These are phyloP conservation scores for Cornus florida DNA, from an alignment of 148 eudicot genomes.

Conservation along the genomic window DNA sequence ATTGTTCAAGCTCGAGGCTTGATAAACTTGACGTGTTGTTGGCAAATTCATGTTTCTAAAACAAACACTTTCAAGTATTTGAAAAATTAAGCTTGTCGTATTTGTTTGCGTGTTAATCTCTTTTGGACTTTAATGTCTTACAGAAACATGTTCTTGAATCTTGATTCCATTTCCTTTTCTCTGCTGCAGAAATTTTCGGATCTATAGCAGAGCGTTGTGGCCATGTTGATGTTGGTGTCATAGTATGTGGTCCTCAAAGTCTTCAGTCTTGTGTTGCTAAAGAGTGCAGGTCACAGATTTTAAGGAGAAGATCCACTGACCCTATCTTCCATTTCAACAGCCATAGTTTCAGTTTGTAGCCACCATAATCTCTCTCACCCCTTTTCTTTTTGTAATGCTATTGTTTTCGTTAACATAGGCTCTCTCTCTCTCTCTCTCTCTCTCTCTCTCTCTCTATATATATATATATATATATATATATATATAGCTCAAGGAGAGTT, in stretches of 20 bases:
- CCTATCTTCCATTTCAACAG: slow-evolving; percentile 72
- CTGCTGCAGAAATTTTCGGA: slow-evolving; percentile 64
- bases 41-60: background rate
- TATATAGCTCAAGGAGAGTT: background rate
- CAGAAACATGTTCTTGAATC: background rate
- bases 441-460: too few species aligned
- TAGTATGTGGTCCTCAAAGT: slow-evolving; percentile 81
- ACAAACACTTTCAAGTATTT: background rate
- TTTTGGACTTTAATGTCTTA: background rate
- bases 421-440: too few species aligned
- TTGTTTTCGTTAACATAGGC: background rate
- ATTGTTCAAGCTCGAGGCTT: background rate
- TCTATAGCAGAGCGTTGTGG: slow-evolving; percentile 57
- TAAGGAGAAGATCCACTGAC: slow-evolving; percentile 37
- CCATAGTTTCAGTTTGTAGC: slow-evolving; percentile 70
- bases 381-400: background rate
- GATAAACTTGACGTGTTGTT: background rate
- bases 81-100: background rate
- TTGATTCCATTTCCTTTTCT: background rate
- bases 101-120: background rate
- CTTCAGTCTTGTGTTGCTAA: slow-evolving; percentile 71
- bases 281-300: slow-evolving; percentile 56
- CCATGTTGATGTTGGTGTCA: slow-evolving; percentile 71
- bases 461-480: too few species aligned
- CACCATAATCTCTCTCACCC: background rate